These are phyloP conservation scores for Phytophthora tentaculata DNA, from an alignment of 352 stramenopile genomes.

Conservation along the genomic window DNA sequence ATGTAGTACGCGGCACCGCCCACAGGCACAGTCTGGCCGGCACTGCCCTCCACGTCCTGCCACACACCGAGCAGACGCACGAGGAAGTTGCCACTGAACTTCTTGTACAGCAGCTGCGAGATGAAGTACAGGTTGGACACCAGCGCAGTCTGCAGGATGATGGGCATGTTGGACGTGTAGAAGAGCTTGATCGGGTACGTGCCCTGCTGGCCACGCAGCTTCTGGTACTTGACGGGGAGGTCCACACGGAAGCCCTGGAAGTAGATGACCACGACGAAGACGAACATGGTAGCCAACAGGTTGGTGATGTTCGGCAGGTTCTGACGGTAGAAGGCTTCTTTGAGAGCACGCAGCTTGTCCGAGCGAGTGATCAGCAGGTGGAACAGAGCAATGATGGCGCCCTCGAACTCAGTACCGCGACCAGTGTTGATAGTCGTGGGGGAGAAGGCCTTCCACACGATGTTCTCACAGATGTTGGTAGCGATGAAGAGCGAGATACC, in stretches of 20 bases:
- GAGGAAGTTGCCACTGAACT: slow-evolving; percentile 98
- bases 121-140: slow-evolving; percentile 99
- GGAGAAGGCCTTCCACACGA: slow-evolving; percentile 99
- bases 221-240: slow-evolving; percentile 98
- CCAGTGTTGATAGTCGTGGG: slow-evolving; percentile 99
- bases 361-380: slow-evolving; percentile 98
- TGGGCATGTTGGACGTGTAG: slow-evolving; percentile 99
- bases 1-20: slow-evolving; percentile 99
- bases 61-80: slow-evolving; percentile 98
- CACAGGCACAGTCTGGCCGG: slow-evolving; percentile 96
- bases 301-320: slow-evolving; percentile 99
- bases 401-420: slow-evolving; percentile 99
- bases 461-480: slow-evolving; percentile 99
- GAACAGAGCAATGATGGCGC: slow-evolving; percentile 99
- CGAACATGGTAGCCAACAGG: slow-evolving; percentile 97
- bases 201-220: slow-evolving; percentile 98
- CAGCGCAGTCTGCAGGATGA: slow-evolving; percentile 99
- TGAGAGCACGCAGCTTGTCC: slow-evolving; percentile 98
- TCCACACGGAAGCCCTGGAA: slow-evolving; percentile 98
- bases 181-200: slow-evolving; percentile 99
- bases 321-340: slow-evolving; percentile 98
- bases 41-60: slow-evolving; percentile 96
- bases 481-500: slow-evolving; percentile 99
- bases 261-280: slow-evolving; percentile 99
- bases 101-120: slow-evolving; percentile 99